Conservation (phyloP, 2,329 filamentous ascomycete species). For the Phoma sp. region DNA sequence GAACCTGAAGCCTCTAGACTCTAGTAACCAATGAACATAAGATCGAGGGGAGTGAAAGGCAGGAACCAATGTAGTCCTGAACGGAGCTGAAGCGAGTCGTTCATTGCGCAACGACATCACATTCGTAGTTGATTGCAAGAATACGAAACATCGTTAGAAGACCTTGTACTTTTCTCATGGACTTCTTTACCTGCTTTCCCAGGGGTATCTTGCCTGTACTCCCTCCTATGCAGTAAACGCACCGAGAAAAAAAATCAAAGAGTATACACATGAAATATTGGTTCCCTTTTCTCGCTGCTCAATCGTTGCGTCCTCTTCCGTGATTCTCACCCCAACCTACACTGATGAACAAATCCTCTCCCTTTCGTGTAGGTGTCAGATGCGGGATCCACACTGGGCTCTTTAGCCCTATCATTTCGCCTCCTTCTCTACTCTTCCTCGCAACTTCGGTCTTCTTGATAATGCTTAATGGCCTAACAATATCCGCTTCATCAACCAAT, state of each 20-base stretch:
- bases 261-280: constrained; percentile 3
- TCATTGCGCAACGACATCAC: neutral
- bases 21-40: no score
- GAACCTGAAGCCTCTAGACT: no score
- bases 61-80: no score
- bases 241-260: neutral
- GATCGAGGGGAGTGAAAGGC: no score
- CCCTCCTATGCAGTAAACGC: neutral
- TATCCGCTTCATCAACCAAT: constrained; percentile 28
- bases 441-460: constrained; percentile 5
- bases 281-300: neutral
- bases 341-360: constrained; percentile 66
- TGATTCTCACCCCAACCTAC: constrained; percentile 38
- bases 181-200: neutral
- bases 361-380: constrained; percentile 70
- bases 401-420: constrained; percentile 33
- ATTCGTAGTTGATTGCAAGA: neutral
- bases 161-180: neutral
- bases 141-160: neutral
- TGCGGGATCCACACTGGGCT: constrained; percentile 67
- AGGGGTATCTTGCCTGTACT: constrained; percentile 5
- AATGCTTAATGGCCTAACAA: constrained; percentile 38
- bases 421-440: constrained; percentile 10
- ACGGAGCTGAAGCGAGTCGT: no score
- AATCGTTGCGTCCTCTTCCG: neutral